These are phyloP conservation scores for Brassica carinata DNA, from an alignment of 345 rosid species.

Conservation along the genomic window DNA sequence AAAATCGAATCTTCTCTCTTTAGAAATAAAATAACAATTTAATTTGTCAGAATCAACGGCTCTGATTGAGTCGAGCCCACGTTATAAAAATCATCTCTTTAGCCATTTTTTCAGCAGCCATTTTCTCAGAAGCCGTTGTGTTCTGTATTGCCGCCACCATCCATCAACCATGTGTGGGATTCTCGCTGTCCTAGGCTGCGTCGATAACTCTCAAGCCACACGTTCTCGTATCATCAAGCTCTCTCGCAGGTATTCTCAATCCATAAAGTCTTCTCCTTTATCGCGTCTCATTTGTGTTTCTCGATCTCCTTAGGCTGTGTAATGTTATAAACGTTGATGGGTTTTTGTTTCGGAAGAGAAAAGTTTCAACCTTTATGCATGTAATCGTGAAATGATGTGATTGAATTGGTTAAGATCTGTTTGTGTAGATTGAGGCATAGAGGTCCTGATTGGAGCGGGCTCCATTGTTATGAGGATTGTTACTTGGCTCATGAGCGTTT, in stretches of 20 bases:
- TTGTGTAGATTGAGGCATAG: slow-evolving; percentile 63
- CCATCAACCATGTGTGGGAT: slow-evolving; percentile 84
- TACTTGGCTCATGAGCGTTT: slow-evolving; percentile 81
- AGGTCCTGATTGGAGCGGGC: slow-evolving; percentile 91
- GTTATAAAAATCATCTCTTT: slow-evolving; percentile 13
- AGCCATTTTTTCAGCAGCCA: not conserved
- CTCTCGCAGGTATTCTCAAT: slow-evolving; percentile 58
- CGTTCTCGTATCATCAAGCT: slow-evolving; percentile 83
- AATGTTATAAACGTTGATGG: slow-evolving; percentile 19
- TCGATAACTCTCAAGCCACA: slow-evolving; percentile 70
- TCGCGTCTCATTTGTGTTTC: not conserved
- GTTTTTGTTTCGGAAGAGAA: slow-evolving; percentile 6
- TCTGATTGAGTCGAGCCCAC: slow-evolving; percentile 25
- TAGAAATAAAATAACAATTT: not conserved
- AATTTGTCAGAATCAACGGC: slow-evolving; percentile 44
- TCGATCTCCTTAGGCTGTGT: slow-evolving; percentile 16
- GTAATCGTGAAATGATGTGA: not conserved
- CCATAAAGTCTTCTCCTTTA: not conserved
- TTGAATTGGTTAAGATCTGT: slow-evolving; percentile 14
- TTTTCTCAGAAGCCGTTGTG: slow-evolving; percentile 28
- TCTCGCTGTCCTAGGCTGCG: slow-evolving; percentile 74
- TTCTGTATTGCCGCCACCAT: slow-evolving; percentile 39
- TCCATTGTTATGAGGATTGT: slow-evolving; percentile 65
- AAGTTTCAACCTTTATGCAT: slow-evolving; percentile 11
- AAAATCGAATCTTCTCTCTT: slow-evolving; percentile 26